Conservation (phyloP, 148 eudicot species). For the Nepenthes mirabilis region DNA sequence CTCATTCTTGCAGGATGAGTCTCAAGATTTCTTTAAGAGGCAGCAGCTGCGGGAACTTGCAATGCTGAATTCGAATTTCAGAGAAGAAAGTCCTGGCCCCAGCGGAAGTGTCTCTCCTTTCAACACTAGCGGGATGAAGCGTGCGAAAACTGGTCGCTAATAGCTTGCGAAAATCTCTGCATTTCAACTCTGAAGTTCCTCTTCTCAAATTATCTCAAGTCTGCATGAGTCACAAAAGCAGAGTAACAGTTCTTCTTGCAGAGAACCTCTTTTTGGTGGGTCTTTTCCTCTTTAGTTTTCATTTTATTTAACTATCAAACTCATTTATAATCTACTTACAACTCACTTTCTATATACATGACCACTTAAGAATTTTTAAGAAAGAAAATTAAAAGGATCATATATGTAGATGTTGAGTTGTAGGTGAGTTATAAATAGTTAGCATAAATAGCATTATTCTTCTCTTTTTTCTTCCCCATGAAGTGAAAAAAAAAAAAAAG, state of each 20-base stretch:
- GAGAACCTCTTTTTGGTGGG: conserved; percentile 19
- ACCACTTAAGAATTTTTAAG: too few relatives aligned
- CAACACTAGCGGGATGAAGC: conserved; percentile 63
- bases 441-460: too few relatives aligned
- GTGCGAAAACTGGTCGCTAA: conserved; percentile 67
- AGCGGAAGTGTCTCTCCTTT: conserved; percentile 83
- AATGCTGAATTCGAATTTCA: conserved; percentile 61
- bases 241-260: conserved; percentile 10
- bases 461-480: too few relatives aligned
- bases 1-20: conserved; percentile 47
- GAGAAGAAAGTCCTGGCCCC: conserved; percentile 88
- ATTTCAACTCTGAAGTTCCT: conserved; percentile 6
- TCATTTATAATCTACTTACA: too few relatives aligned
- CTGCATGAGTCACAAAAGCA: too few relatives aligned
- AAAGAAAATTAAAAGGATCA: too few relatives aligned
- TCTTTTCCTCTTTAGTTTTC: conserved; percentile 1
- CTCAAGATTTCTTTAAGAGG: conserved; percentile 71
- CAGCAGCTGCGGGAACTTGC: conserved; percentile 86
- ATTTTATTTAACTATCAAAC: too few relatives aligned
- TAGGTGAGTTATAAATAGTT: too few relatives aligned
- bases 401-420: too few relatives aligned
- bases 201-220: neutral
- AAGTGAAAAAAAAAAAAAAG: too few relatives aligned
- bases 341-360: too few relatives aligned
- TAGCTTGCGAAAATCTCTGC: neutral